phyloP scores from a whole-genome alignment of 1,284 basidiomycete species.

The Rhodotorula sp. region DNA sequence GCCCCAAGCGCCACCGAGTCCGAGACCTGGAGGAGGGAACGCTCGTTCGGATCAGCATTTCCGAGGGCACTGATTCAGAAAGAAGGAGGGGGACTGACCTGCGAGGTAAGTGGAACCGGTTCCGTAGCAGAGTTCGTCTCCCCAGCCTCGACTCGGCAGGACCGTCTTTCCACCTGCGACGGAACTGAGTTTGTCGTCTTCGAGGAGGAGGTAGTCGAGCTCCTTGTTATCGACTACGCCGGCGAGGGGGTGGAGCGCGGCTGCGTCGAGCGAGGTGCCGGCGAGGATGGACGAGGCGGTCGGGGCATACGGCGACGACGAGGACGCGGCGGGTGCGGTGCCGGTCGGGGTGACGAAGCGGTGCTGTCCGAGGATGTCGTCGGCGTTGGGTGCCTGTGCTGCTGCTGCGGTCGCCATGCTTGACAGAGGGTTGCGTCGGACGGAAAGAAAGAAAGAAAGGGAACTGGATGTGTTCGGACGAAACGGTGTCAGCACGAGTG shows the following conservation, averaged over 20 bases:
- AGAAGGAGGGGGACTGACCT: constrained; percentile 62
- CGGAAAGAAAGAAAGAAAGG: background rate
- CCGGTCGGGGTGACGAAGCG: constrained; percentile 24
- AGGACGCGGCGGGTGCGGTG: constrained; percentile 14
- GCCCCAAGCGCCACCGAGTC: constrained; percentile 91
- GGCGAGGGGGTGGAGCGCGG: constrained; percentile 85
- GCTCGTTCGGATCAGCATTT: constrained; percentile 5
- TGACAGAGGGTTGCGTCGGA: background rate
- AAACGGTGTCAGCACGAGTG: constrained; percentile 10
- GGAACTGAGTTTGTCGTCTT: constrained; percentile 87
- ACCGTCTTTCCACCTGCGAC: constrained; percentile 80
- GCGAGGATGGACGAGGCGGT: constrained; percentile 76
- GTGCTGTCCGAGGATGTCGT: constrained; percentile 38
- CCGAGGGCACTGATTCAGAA: background rate
- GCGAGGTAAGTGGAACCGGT: constrained; percentile 98
- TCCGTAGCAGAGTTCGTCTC: constrained; percentile 98
- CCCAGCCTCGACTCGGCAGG: constrained; percentile 92
- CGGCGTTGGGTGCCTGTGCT: constrained; percentile 22
- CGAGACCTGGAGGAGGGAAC: constrained; percentile 64
- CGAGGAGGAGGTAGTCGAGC: constrained; percentile 84
- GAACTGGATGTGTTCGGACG: background rate
- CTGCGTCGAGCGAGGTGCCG: constrained; percentile 73
- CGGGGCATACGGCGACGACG: constrained; percentile 55
- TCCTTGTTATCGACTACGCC: constrained; percentile 65
- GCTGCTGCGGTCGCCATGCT: background rate